Evolutionary conservation across 768 basidiomycete species (phyloP).

Genomic region (Favolaschia claudopus): DNA sequence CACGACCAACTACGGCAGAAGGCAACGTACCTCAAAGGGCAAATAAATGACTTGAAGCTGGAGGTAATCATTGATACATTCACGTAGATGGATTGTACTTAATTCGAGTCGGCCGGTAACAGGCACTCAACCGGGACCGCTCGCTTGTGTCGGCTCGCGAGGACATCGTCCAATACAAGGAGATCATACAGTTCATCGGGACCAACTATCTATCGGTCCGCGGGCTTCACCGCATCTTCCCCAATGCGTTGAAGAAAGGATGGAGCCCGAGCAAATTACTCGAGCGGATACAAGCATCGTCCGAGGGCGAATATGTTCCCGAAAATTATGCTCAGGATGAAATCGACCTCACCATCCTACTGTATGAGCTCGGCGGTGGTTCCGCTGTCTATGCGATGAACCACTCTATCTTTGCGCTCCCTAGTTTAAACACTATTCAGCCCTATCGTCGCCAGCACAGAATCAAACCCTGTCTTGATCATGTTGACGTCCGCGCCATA

Average conservation of each 20-base stretch:
- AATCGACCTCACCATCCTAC: slow-evolving; percentile 30
- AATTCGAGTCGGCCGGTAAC: too few species aligned
- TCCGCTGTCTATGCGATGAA: slow-evolving; percentile 37
- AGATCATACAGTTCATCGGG: slow-evolving; percentile 22
- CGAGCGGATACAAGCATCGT: slow-evolving; percentile 16
- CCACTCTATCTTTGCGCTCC: slow-evolving; percentile 34
- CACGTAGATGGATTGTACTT: neutral
- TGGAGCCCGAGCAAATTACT: slow-evolving; percentile 28
- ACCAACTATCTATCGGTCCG: slow-evolving; percentile 34
- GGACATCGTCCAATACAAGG: neutral
- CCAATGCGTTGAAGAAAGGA: slow-evolving; percentile 17
- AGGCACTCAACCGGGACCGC: neutral
- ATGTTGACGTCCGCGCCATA: slow-evolving; percentile 17
- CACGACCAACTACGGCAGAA: neutral
- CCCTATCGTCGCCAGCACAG: slow-evolving; percentile 10
- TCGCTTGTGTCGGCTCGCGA: slow-evolving; percentile 1
- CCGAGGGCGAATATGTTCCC: slow-evolving; percentile 29
- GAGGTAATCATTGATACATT: neutral
- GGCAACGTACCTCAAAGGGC: neutral
- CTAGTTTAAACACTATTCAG: slow-evolving; percentile 26
- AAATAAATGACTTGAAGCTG: neutral
- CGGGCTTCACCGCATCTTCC: slow-evolving; percentile 35
- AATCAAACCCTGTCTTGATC: slow-evolving; percentile 24
- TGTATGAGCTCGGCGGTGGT: slow-evolving; percentile 39
- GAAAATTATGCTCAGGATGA: slow-evolving; percentile 30